phyloP scores from a whole-genome alignment of 306 rosid species.

The Pterocarpus macrocarpus region DNA sequence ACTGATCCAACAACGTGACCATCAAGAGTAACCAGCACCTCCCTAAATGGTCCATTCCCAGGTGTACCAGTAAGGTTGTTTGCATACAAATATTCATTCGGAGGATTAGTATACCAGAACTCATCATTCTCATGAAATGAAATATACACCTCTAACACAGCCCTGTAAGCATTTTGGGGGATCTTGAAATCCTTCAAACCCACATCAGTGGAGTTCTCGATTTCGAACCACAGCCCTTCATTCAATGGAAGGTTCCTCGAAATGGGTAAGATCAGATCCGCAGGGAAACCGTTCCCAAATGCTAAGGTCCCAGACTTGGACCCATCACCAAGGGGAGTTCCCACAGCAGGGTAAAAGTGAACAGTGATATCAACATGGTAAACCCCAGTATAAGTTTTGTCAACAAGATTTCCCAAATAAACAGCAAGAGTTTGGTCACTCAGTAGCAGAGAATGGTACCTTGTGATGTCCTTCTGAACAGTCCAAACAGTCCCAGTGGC shows the following conservation, averaged over 20 bases:
- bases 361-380: slow-evolving; percentile 78
- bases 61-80: slow-evolving; percentile 64
- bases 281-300: slow-evolving; percentile 55
- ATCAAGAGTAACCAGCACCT: slow-evolving; percentile 80
- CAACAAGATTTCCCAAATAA: slow-evolving; percentile 73
- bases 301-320: slow-evolving; percentile 39
- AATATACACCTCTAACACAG: slow-evolving; percentile 88
- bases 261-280: slow-evolving; percentile 88
- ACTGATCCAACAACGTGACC: slow-evolving; percentile 67
- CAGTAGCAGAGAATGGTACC: slow-evolving; percentile 73
- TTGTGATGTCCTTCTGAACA: slow-evolving; percentile 83
- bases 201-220: slow-evolving; percentile 60
- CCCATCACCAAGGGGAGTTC: neutral
- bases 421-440: slow-evolving; percentile 79
- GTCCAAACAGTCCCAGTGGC: slow-evolving; percentile 84
- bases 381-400: slow-evolving; percentile 75
- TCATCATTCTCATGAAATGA: slow-evolving; percentile 97
- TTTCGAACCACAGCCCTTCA: slow-evolving; percentile 85
- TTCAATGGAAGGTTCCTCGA: slow-evolving; percentile 69
- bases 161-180: slow-evolving; percentile 84
- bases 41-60: slow-evolving; percentile 93
- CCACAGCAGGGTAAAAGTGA: slow-evolving; percentile 69
- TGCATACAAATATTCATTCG: slow-evolving; percentile 70
- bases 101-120: slow-evolving; percentile 77
- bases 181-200: slow-evolving; percentile 63